phyloP scores from a whole-genome alignment of 768 basidiomycete species.

The Leccinum uliginosum region DNA sequence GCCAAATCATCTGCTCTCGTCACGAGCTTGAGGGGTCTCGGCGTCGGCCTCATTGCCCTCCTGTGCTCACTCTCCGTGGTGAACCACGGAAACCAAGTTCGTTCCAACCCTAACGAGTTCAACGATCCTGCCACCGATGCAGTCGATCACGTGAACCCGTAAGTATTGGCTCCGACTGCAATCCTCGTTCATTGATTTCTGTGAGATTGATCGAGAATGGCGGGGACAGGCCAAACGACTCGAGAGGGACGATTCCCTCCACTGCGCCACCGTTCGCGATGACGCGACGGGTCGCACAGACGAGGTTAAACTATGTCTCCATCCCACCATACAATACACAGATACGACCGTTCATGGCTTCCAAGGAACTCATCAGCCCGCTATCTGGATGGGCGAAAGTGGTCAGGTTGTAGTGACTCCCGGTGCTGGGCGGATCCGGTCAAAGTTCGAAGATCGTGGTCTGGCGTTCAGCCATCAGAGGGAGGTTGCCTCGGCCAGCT shows the following conservation, averaged over 20 bases:
- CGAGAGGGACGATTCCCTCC: slow-evolving; percentile 76
- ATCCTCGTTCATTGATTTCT: background rate
- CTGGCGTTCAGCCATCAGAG: slow-evolving; percentile 46
- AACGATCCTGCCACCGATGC: slow-evolving; percentile 31
- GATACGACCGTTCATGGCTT: slow-evolving; percentile 64
- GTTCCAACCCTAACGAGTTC: slow-evolving; percentile 20
- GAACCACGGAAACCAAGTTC: slow-evolving; percentile 1
- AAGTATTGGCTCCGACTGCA: slow-evolving; percentile 10
- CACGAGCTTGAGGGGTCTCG: slow-evolving; percentile 7
- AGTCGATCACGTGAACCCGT: slow-evolving; percentile 48
- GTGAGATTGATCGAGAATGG: slow-evolving; percentile 66
- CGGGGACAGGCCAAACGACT: slow-evolving; percentile 63
- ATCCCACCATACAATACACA: slow-evolving; percentile 69
- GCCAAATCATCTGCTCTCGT: background rate
- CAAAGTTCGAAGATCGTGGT: slow-evolving; percentile 56
- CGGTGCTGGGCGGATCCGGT: slow-evolving; percentile 46
- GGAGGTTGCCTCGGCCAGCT: slow-evolving; percentile 50
- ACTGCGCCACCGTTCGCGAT: slow-evolving; percentile 78
- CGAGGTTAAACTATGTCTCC: slow-evolving; percentile 71
- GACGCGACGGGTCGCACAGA: slow-evolving; percentile 85
- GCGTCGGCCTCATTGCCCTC: slow-evolving; percentile 13
- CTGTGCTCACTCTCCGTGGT: slow-evolving; percentile 12
- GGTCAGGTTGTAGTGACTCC: slow-evolving; percentile 60
- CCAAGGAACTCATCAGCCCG: slow-evolving; percentile 77
- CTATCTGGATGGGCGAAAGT: slow-evolving; percentile 88